These are phyloP conservation scores for Pseudogymnoascus sp. DNA, from an alignment of 2,329 filamentous ascomycete species.

Conservation along the genomic window DNA sequence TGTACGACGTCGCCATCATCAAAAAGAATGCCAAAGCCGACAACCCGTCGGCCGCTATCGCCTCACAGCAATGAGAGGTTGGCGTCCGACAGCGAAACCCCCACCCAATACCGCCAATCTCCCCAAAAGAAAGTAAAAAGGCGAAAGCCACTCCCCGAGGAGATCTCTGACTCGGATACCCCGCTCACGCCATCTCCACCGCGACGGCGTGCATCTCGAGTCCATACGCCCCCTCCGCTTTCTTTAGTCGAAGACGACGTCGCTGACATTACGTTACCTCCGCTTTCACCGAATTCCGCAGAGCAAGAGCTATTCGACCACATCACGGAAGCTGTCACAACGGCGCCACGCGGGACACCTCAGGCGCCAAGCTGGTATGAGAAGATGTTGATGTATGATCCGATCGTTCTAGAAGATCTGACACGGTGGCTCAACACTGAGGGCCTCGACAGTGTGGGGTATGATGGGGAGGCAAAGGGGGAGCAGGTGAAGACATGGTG, in stretches of 20 bases:
- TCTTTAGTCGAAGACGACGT: conserved; percentile 14
- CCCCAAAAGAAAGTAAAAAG: conserved; percentile 24
- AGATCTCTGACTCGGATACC: conserved; percentile 45
- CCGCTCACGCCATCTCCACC: conserved; percentile 21
- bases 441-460: conserved; percentile 53
- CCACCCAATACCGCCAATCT: conserved; percentile 21
- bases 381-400: conserved; percentile 89
- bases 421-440: conserved; percentile 73
- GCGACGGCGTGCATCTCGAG: conserved; percentile 19
- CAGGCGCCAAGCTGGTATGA: conserved; percentile 69
- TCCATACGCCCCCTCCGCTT: conserved; percentile 14
- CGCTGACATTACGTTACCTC: background rate
- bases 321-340: conserved; percentile 48
- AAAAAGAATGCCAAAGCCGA: conserved; percentile 4
- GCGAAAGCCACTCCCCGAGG: conserved; percentile 27
- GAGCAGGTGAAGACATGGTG: conserved; percentile 81
- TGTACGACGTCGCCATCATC: background rate
- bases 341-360: conserved; percentile 40
- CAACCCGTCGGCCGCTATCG: conserved; percentile 11
- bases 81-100: conserved; percentile 18
- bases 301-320: conserved; percentile 41
- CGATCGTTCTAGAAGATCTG: conserved; percentile 80
- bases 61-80: conserved; percentile 13
- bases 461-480: conserved; percentile 55
- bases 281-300: conserved; percentile 30